These are phyloP conservation scores for Populus trichocarpa DNA, from an alignment of 441 rosid genomes.

Conservation along the genomic window DNA sequence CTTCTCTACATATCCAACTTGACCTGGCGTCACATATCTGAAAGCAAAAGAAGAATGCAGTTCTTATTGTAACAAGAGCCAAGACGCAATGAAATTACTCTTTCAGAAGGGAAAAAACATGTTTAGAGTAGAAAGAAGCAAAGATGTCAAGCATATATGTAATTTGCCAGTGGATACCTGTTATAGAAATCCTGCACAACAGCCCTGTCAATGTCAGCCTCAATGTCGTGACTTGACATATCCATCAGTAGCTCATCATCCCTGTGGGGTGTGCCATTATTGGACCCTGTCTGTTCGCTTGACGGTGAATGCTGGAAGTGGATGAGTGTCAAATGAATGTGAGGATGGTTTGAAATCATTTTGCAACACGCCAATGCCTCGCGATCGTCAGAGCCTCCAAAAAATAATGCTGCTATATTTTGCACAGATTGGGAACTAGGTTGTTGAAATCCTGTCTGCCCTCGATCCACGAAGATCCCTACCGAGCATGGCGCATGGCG, in stretches of 20 bases:
- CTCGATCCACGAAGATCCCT: conserved; percentile 63
- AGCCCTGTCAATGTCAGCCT: conserved; percentile 41
- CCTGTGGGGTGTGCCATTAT: conserved; percentile 16
- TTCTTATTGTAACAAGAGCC: neutral
- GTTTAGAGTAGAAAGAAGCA: neutral
- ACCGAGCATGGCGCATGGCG: conserved; percentile 78
- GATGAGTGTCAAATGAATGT: conserved; percentile 51
- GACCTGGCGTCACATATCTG: conserved; percentile 59
- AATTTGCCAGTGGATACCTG: conserved; percentile 27
- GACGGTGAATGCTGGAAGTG: conserved; percentile 38
- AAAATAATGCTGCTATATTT: conserved; percentile 61
- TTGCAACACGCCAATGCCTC: conserved; percentile 80
- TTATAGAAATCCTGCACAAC: conserved; percentile 53
- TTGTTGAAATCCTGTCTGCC: conserved; percentile 65
- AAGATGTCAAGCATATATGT: neutral
- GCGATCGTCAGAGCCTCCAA: conserved; percentile 86
- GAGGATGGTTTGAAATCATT: conserved; percentile 44
- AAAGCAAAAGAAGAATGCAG: neutral
- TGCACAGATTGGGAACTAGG: conserved; percentile 48
- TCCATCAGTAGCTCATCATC: conserved; percentile 44
- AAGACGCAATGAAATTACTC: neutral
- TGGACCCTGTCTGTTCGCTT: conserved; percentile 11
- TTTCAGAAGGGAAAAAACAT: neutral
- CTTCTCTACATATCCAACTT: conserved; percentile 57
- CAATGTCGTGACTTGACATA: conserved; percentile 39